phyloP scores from a whole-genome alignment of 2,329 filamentous ascomycete species.

The Magnaporthiopsis incrustans region DNA sequence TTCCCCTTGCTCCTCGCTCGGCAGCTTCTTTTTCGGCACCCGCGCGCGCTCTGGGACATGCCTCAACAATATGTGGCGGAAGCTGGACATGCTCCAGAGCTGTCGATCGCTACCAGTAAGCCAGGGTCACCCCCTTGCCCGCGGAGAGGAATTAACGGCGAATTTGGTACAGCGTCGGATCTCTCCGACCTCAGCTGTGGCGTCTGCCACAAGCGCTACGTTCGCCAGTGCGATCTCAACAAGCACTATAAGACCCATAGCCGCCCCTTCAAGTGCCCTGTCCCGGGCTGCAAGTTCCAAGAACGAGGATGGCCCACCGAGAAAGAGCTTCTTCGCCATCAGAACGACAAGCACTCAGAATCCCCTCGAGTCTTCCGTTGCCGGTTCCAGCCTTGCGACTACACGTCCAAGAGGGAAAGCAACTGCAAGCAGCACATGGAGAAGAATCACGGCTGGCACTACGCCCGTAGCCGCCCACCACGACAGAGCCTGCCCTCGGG shows the following conservation, averaged over 20 bases:
- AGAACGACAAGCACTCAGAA: constrained; percentile 67
- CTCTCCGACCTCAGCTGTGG: too few species aligned
- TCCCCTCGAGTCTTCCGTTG: constrained; percentile 60
- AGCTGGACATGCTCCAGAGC: too few species aligned
- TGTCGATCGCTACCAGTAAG: too few species aligned
- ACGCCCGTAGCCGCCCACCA: constrained; percentile 64
- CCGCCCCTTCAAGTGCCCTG: constrained; percentile 66
- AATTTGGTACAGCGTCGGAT: too few species aligned
- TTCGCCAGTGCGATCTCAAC: constrained; percentile 29
- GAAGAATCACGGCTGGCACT: constrained; percentile 66
- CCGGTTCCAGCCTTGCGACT: constrained; percentile 56
- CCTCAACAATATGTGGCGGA: too few species aligned
- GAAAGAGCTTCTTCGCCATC: constrained; percentile 69
- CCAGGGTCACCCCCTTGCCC: too few species aligned
- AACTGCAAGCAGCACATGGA: constrained; percentile 87
- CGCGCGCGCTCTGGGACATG: too few species aligned
- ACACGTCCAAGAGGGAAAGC: constrained; percentile 68
- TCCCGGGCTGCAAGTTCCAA: constrained; percentile 59
- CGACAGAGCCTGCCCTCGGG: background rate
- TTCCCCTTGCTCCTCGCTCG: too few species aligned
- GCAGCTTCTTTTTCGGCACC: too few species aligned
- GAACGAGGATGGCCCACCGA: constrained; percentile 67
- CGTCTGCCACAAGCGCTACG: constrained; percentile 20
- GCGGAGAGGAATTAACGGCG: too few species aligned
- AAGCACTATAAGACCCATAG: constrained; percentile 75